Evolutionary conservation across 176 grass and related monocot species (phyloP).

Genomic region (Metroxylon sagu): DNA sequence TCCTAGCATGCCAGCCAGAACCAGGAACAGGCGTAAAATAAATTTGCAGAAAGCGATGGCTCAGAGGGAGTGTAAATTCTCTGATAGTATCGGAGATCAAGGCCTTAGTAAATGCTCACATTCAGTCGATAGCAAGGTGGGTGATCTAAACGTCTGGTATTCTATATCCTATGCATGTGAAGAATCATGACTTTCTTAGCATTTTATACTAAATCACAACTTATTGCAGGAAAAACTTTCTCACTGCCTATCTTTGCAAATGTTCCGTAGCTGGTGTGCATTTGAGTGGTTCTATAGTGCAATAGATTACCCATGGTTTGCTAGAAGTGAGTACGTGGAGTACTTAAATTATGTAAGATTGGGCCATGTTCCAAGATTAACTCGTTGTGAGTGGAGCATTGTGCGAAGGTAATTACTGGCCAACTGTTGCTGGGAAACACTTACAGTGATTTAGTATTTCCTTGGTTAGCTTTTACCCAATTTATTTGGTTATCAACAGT

Average conservation of each 20-base stretch:
- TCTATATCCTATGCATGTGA: background rate
- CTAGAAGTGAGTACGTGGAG: slow-evolving; percentile 47
- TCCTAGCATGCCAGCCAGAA: slow-evolving; percentile 21
- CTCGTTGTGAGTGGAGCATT: slow-evolving; percentile 54
- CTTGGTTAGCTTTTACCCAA: no score
- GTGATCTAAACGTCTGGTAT: no score
- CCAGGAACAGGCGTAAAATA: slow-evolving; percentile 30
- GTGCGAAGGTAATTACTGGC: slow-evolving; percentile 38
- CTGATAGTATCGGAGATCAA: no score
- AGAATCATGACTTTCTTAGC: slow-evolving; percentile 3
- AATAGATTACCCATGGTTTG: slow-evolving; percentile 84
- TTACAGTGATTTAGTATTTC: no score
- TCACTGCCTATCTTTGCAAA: slow-evolving; percentile 44
- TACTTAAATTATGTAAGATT: slow-evolving; percentile 52
- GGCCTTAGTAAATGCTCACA: no score
- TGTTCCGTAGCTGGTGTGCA: slow-evolving; percentile 54
- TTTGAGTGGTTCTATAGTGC: slow-evolving; percentile 79
- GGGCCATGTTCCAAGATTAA: slow-evolving; percentile 44
- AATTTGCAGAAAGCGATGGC: slow-evolving; percentile 23
- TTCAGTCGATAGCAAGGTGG: no score
- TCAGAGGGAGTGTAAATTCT: background rate
- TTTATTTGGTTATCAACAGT: slow-evolving; percentile 25
- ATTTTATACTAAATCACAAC: slow-evolving; percentile 14
- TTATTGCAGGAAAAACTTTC: slow-evolving; percentile 34
- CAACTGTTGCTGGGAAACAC: slow-evolving; percentile 3